phyloP scores from a whole-genome alignment of 2,329 filamentous ascomycete genomes.

The Alternaria angustiovoidea region DNA sequence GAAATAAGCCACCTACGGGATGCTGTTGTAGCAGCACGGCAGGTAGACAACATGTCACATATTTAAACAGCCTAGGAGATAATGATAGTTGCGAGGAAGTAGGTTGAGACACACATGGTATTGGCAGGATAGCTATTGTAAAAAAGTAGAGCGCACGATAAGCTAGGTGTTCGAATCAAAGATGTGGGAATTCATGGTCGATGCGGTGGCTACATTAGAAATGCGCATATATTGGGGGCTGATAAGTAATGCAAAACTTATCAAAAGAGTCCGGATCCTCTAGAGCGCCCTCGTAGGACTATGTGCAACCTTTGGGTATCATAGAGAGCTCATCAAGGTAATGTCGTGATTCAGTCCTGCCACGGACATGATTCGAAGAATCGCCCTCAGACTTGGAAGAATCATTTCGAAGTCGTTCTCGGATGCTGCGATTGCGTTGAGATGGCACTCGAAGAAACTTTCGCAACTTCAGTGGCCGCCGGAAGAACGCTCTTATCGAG shows the following conservation, averaged over 20 bases:
- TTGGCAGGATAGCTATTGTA: neutral
- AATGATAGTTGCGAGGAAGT: too few species aligned
- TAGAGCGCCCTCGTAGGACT: neutral
- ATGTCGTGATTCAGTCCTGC: too few species aligned
- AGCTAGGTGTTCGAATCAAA: neutral
- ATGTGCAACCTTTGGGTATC: too few species aligned
- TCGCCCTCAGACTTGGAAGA: neutral
- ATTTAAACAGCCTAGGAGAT: too few species aligned
- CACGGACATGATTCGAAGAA: too few species aligned
- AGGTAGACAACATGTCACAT: neutral
- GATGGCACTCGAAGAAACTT: neutral
- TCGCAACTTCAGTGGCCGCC: neutral
- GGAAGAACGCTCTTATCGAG: neutral
- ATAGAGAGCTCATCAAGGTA: neutral
- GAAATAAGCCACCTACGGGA: neutral
- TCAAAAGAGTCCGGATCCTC: neutral
- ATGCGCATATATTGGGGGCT: too few species aligned
- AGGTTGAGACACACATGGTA: neutral
- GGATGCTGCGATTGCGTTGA: neutral
- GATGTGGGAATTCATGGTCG: neutral
- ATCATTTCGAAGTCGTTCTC: neutral
- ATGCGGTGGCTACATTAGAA: neutral
- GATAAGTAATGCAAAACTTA: neutral
- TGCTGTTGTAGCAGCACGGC: neutral
- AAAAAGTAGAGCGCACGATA: neutral